These are phyloP conservation scores for Geotrichum reessii DNA, from an alignment of 1,139 yeast genomes.

Conservation along the genomic window DNA sequence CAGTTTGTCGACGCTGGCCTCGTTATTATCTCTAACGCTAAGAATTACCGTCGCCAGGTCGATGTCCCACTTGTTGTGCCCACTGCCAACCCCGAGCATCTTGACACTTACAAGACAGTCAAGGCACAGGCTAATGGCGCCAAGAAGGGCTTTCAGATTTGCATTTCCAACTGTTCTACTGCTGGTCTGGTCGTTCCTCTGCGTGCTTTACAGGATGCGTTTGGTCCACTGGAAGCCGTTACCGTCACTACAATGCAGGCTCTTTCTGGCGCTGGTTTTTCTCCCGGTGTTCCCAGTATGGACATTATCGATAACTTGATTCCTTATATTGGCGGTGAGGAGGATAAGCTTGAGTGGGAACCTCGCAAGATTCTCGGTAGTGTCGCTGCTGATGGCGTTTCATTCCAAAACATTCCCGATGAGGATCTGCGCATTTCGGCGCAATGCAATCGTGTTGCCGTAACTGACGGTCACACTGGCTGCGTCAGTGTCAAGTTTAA, in stretches of 20 bases:
- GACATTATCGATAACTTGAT: conserved; percentile 91
- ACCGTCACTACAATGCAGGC: conserved; percentile 95
- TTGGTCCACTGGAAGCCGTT: conserved; percentile 83
- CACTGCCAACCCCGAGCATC: conserved; percentile 90
- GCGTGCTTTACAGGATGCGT: conserved; percentile 80
- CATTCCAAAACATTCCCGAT: conserved; percentile 57
- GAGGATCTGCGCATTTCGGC: conserved; percentile 84
- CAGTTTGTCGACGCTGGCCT: conserved; percentile 77
- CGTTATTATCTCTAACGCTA: conserved; percentile 87
- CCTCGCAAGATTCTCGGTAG: conserved; percentile 86
- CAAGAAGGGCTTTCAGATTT: conserved; percentile 73
- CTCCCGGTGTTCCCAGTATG: conserved; percentile 96
- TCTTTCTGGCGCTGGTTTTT: conserved; percentile 96
- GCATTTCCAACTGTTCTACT: conserved; percentile 97
- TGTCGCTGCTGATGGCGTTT: conserved; percentile 43
- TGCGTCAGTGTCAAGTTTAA: conserved; percentile 83
- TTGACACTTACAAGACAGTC: conserved; percentile 64
- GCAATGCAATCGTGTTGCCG: conserved; percentile 95
- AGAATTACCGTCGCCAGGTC: conserved; percentile 83
- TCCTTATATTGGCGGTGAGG: conserved; percentile 94
- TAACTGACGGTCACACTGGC: conserved; percentile 96
- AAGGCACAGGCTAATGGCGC: conserved; percentile 32
- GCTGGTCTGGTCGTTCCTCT: conserved; percentile 97
- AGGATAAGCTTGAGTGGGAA: conserved; percentile 98
- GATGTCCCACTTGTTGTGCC: conserved; percentile 94